These are phyloP conservation scores for Russula sp. DNA, from an alignment of 768 basidiomycete genomes.

Conservation along the genomic window DNA sequence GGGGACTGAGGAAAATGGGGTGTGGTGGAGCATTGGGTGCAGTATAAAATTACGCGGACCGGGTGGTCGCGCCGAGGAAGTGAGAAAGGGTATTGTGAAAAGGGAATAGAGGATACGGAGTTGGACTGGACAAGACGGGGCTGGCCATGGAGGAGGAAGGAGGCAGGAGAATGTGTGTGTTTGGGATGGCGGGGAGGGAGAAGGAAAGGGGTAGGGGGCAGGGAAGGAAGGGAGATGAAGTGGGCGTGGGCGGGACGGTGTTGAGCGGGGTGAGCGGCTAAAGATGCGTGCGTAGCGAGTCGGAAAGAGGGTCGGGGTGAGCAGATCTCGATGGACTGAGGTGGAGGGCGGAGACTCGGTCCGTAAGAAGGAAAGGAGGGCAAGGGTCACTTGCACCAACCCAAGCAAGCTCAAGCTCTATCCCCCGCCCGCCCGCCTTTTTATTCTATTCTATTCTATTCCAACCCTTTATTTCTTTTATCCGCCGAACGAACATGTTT, in stretches of 20 bases:
- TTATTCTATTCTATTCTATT: conserved; percentile 6
- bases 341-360: conserved; percentile 16
- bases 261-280: conserved; percentile 1
- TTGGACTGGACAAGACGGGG: not conserved
- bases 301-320: not conserved
- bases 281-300: not conserved
- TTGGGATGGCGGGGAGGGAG: not conserved
- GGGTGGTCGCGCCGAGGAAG: conserved; percentile 8
- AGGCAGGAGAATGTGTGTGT: not conserved
- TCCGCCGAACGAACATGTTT: conserved; percentile 33
- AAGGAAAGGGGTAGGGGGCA: not conserved
- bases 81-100: not conserved
- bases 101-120: not conserved
- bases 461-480: conserved; percentile 1
- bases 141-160: not conserved
- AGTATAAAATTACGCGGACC: conserved; percentile 5
- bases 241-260: not conserved
- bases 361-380: not conserved
- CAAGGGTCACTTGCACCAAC: not conserved
- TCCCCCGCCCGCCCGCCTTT: not conserved
- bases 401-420: not conserved
- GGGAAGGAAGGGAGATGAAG: not conserved
- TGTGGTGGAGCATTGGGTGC: not conserved
- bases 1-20: not conserved
- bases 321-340: conserved; percentile 2